Evolutionary conservation across 371 early-diverging fungal genomes (phyloP).

Genomic region (Aphelidium insulamus): DNA sequence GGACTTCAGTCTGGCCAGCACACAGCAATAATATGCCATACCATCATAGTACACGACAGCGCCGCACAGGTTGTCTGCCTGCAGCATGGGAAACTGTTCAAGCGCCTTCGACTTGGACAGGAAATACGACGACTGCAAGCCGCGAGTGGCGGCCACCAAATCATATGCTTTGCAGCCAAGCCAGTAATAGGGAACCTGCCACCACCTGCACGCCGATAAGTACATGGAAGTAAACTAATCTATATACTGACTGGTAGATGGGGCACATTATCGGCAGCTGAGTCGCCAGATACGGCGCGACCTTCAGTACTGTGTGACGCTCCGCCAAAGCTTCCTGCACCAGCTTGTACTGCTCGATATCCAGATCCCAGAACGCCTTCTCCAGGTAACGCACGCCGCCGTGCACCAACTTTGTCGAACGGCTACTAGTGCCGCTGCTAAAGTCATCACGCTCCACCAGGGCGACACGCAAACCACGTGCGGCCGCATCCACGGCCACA

Average conservation of each 20-base stretch:
- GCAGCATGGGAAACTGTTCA: conserved; percentile 88
- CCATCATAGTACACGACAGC: conserved; percentile 97
- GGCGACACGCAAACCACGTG: conserved; percentile 88
- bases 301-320: conserved; percentile 78
- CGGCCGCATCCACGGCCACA: conserved; percentile 88
- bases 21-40: conserved; percentile 4
- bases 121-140: conserved; percentile 70
- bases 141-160: conserved; percentile 70
- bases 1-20: neutral
- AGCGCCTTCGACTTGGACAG: conserved; percentile 63
- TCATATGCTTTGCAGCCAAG: conserved; percentile 91
- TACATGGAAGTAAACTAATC: neutral
- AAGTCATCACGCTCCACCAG: conserved; percentile 96
- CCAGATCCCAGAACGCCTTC: conserved; percentile 88
- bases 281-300: conserved; percentile 86
- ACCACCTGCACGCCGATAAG: conserved; percentile 31
- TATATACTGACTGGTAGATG: conserved; percentile 44
- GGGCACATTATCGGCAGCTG: conserved; percentile 92
- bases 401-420: conserved; percentile 96
- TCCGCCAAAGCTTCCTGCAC: conserved; percentile 94
- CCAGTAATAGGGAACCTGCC: conserved; percentile 95
- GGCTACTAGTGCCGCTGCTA: conserved; percentile 81
- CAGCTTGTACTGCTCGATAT: conserved; percentile 89
- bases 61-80: conserved; percentile 70
- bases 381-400: conserved; percentile 99